Evolutionary conservation across 768 basidiomycete species (phyloP).

Genomic region (Lactarius trivialis): DNA sequence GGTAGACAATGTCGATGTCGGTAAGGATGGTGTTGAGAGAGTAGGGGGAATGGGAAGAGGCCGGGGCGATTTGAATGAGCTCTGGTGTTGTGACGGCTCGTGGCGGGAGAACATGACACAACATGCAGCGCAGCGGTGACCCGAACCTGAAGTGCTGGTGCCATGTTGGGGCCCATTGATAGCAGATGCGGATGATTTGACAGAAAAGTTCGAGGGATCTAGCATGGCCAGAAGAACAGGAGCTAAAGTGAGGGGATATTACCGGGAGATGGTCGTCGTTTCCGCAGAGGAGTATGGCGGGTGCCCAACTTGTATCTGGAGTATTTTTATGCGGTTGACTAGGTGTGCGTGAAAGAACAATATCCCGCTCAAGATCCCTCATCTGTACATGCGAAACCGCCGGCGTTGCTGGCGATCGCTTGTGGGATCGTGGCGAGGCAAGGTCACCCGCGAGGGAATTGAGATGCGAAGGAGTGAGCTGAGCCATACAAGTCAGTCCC

Average conservation of each 20-base stretch:
- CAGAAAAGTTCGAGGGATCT: background rate
- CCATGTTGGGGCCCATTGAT: background rate
- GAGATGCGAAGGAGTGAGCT: background rate
- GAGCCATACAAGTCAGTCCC: too few species aligned
- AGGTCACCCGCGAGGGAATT: background rate
- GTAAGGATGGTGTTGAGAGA: background rate
- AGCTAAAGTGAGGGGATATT: background rate
- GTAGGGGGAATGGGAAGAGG: conserved; percentile 10
- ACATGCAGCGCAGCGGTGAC: background rate
- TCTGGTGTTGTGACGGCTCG: background rate
- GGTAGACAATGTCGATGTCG: background rate
- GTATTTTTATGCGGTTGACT: background rate
- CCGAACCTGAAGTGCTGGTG: background rate
- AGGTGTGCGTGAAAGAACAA: background rate
- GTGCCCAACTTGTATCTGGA: too few species aligned
- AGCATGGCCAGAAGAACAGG: background rate
- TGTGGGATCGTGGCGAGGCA: background rate
- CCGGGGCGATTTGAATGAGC: background rate
- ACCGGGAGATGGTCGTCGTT: background rate
- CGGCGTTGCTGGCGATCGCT: background rate
- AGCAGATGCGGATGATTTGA: background rate
- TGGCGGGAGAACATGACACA: background rate
- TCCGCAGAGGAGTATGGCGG: background rate
- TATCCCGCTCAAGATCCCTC: background rate
- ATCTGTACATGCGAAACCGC: background rate